Evolutionary conservation across 192 early-diverging fungal genomes (phyloP).

Genomic region (Obelidium mucronatum): DNA sequence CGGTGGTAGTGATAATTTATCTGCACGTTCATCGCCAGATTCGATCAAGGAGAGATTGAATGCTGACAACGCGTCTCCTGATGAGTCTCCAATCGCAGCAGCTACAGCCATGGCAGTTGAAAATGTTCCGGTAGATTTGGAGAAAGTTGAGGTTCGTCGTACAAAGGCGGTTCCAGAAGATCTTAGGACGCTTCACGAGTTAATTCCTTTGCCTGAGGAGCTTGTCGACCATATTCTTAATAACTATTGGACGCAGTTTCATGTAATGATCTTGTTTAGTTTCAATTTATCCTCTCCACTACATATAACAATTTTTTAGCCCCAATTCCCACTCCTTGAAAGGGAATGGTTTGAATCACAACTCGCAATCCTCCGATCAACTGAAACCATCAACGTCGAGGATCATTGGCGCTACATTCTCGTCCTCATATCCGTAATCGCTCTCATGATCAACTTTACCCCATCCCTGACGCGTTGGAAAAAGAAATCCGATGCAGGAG

Average conservation of each 20-base stretch:
- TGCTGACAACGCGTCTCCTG: too few relatives aligned
- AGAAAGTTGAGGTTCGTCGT: neutral
- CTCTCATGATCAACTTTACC: slow-evolving; percentile 34
- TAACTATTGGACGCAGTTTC: slow-evolving; percentile 24
- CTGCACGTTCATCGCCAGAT: neutral
- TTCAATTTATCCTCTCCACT: too few relatives aligned
- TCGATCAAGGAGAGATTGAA: neutral
- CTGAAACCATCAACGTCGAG: too few relatives aligned
- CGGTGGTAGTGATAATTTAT: neutral
- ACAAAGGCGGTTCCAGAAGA: too few relatives aligned
- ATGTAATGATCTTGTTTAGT: neutral
- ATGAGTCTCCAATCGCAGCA: neutral
- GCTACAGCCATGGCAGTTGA: neutral
- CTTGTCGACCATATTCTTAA: slow-evolving; percentile 12
- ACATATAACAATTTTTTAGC: neutral
- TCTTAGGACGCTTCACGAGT: too few relatives aligned
- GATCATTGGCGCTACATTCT: slow-evolving; percentile 8
- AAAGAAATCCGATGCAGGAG: neutral
- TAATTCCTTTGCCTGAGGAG: slow-evolving; percentile 11
- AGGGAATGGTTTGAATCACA: neutral
- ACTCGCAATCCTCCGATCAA: neutral
- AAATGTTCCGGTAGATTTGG: neutral
- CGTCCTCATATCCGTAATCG: slow-evolving; percentile 17
- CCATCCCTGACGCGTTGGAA: too few relatives aligned
- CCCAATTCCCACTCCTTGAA: slow-evolving; percentile 13